These are phyloP conservation scores for Stereocaulon alpinum DNA, from an alignment of 495 filamentous ascomycete species.

Conservation along the genomic window DNA sequence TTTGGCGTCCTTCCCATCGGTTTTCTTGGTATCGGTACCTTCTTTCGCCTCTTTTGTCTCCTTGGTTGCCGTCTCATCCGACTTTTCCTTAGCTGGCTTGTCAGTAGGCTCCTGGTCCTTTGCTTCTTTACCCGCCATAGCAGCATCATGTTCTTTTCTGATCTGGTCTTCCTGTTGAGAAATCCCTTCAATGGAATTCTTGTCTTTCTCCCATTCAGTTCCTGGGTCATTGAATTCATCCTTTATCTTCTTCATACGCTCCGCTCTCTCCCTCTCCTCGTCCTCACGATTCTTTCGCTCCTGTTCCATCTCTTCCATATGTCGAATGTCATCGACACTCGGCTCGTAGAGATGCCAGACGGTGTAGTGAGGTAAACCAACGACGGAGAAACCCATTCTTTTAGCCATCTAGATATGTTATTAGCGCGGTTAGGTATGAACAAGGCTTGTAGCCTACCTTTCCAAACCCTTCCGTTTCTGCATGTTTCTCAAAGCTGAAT, in stretches of 20 bases:
- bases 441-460: constrained; percentile 53
- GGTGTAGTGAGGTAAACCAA: constrained; percentile 94
- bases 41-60: constrained; percentile 9
- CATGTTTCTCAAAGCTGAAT: constrained; percentile 98
- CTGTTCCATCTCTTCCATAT: constrained; percentile 95
- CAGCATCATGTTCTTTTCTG: constrained; percentile 22
- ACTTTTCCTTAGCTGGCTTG: constrained; percentile 27
- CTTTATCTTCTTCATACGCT: constrained; percentile 55
- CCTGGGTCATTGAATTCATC: constrained; percentile 59
- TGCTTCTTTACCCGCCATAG: constrained; percentile 36
- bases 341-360: constrained; percentile 99
- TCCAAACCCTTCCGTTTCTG: constrained; percentile 96
- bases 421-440: constrained; percentile 26
- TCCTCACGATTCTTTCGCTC: constrained; percentile 63
- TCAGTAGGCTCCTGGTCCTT: constrained; percentile 27
- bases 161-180: constrained; percentile 42
- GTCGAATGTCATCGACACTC: constrained; percentile 88
- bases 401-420: constrained; percentile 72
- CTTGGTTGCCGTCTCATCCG: constrained; percentile 12
- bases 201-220: constrained; percentile 75
- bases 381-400: constrained; percentile 90
- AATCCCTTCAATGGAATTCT: constrained; percentile 58
- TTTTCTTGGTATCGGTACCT: neutral
- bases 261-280: constrained; percentile 59
- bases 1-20: neutral